Base-by-base conservation (phyloP, 2,329 filamentous ascomycete genomes). In the Coniochaeta sp. region DNA sequence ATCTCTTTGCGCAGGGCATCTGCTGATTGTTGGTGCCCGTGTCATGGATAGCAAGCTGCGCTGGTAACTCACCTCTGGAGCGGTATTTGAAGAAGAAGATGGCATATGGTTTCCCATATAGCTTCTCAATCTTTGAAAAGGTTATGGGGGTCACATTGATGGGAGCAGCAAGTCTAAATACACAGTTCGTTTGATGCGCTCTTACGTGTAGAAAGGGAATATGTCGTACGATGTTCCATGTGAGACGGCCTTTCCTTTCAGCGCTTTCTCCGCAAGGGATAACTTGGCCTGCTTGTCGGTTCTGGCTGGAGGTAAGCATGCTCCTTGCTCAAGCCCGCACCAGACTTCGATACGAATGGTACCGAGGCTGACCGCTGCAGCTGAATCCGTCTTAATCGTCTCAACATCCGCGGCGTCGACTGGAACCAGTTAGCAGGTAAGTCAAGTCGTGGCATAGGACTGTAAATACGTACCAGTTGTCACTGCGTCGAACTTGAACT, bases 61-160 rank as follows among this genome's bases (percentile, higher is more conserved):
- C 12, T 33, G 22, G 10, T 6, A 12, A n/a, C 28, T 14, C 14
- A 48, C 45, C 26, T 48, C 18, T 48, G 3, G 45, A 48, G 13
- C 45, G 45, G 28, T 31, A 48, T 9, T 48, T 48, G 45, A 48
- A 48, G 26, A 6, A 30, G 27, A 48, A 48, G 45, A 48, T 30
- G 18, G 26, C 45, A 12, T 18, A 16, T 7, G 26, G 45, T 12
- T 31, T 3, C n/a, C 18, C 26, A 18, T 30, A 13, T 3, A 48
- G 10, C 27, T 8, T n/a, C 22, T 46, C 16, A 27, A 3, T 27
- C 18, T 30, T 30, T 7, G 6, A 12, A 6, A 6, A 30, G 6
- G 6, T 30, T 12, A 7, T 6, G 27, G 27, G 6, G 12, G 27
- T 6, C 6, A 30, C 6, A 7, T 30, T 30, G 27, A 30, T 12